Base-by-base conservation (phyloP, 768 basidiomycete genomes). In the Termitomyces sp. region DNA sequence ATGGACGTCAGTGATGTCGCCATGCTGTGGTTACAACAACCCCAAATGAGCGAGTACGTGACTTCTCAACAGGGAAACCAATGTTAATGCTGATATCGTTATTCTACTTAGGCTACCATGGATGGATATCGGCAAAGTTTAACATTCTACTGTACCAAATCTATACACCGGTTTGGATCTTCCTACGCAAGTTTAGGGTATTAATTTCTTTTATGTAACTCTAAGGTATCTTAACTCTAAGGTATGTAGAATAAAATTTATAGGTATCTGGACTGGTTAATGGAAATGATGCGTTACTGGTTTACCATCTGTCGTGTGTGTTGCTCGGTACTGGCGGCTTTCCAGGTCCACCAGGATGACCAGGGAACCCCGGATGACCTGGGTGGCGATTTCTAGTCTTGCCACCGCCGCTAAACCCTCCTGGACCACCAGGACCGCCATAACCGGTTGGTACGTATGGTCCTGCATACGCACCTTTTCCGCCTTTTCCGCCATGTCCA, bases 1-100 rank as follows among this genome's bases (percentile, higher is more conserved):
- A 59, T 61, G 60, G 60, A 56, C 37, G 53, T 55, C 40, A 30
- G 57, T 21, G 60, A 61, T 23, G 52, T 56, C 21, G 52, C 57
- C 8, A 61, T 61, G 57, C 11, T 61, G 19, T 59, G 54, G 55
- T 42, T 61, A 41, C 57, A 61, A 28, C 54, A 58, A 35, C 52
- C 60, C 25, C 54, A 54, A n/a, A 54, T 59, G 51, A 56, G 54
- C 47, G 57, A 58, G 60, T 52, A 59, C 32, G 55, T 49, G 25
- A 21, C 6, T 28, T 23, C 10, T 6, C 3, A 19, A 5, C 0
- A 7, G 2, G 17, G 0, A 27, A 34, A 17, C 10, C 17, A n/a
- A 25, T 37, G 12, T n/a, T 46, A n/a, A 25, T 37, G 12, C 23
- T 46, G 8, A 52, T 14, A n/a, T 37, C 7, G 9, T 12, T 34